These are phyloP conservation scores for Rosa multiflora DNA, from an alignment of 306 rosid genomes.

Conservation along the genomic window DNA sequence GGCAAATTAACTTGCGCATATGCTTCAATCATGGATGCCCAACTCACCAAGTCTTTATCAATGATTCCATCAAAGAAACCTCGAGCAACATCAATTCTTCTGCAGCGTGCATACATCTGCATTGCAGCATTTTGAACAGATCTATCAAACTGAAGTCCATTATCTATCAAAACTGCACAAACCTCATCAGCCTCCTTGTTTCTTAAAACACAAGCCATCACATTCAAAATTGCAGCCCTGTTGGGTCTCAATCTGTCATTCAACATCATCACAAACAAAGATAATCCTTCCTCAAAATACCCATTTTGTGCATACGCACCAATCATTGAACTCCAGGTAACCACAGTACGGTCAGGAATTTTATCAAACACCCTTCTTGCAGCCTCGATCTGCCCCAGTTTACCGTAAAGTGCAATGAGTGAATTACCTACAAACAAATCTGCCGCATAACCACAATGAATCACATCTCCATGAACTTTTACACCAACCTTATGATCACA, in stretches of 20 bases:
- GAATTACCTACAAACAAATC: conserved; percentile 39
- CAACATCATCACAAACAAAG: conserved; percentile 35
- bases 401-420: conserved; percentile 37
- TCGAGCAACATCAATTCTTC: conserved; percentile 36
- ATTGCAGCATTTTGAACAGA: conserved; percentile 38
- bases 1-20: conserved; percentile 34
- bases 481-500: conserved; percentile 19
- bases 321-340: conserved; percentile 48
- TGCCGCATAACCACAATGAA: conserved; percentile 23
- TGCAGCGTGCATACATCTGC: conserved; percentile 46
- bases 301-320: conserved; percentile 35
- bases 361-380: conserved; percentile 36
- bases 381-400: conserved; percentile 29
- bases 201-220: conserved; percentile 35
- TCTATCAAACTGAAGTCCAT: conserved; percentile 22
- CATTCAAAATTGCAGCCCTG: conserved; percentile 38
- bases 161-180: conserved; percentile 15
- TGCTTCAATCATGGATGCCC: conserved; percentile 51
- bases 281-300: conserved; percentile 17
- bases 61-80: conserved; percentile 32
- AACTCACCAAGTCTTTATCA: conserved; percentile 44
- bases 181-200: conserved; percentile 36
- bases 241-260: conserved; percentile 24
- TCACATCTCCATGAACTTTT: conserved; percentile 27
- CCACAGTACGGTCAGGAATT: conserved; percentile 33